phyloP scores from a whole-genome alignment of 257 asterid species.

The Nicotiana obtusifolia region DNA sequence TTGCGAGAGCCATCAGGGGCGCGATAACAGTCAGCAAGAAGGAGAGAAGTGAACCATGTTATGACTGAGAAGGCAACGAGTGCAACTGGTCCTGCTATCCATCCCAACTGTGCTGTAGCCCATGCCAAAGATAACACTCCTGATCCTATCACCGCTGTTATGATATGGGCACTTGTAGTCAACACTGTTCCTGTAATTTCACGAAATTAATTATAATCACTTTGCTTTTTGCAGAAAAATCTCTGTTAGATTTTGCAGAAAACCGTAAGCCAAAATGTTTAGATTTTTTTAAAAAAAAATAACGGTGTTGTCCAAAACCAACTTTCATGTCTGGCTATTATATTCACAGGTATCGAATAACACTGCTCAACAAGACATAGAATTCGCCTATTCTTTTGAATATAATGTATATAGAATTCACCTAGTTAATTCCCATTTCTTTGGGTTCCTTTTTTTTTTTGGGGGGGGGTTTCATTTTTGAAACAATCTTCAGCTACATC shows the following conservation, averaged over 20 bases:
- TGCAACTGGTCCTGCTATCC: conserved; percentile 62
- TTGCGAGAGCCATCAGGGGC: conserved; percentile 41
- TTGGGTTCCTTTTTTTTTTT: not conserved
- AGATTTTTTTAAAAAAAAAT: no score
- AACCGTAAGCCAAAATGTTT: no score
- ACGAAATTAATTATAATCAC: not conserved
- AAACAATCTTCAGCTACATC: conserved; percentile 50
- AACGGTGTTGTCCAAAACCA: no score
- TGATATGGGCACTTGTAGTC: conserved; percentile 60
- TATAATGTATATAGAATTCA: not conserved
- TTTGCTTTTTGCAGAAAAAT: not conserved
- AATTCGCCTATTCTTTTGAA: no score
- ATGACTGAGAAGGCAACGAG: conserved; percentile 41
- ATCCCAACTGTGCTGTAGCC: conserved; percentile 72
- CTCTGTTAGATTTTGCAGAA: not conserved
- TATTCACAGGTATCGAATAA: not conserved
- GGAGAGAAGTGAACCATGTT: conserved; percentile 51
- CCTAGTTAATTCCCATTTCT: not conserved
- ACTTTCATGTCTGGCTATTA: no score
- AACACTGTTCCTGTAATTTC: conserved; percentile 33
- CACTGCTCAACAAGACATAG: not conserved
- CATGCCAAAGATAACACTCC: conserved; percentile 78
- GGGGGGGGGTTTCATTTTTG: not conserved
- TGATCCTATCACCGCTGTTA: conserved; percentile 73
- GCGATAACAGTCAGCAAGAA: conserved; percentile 58